Base-by-base conservation (phyloP, 1,284 basidiomycete genomes). In the Sporisorium reilianum region DNA sequence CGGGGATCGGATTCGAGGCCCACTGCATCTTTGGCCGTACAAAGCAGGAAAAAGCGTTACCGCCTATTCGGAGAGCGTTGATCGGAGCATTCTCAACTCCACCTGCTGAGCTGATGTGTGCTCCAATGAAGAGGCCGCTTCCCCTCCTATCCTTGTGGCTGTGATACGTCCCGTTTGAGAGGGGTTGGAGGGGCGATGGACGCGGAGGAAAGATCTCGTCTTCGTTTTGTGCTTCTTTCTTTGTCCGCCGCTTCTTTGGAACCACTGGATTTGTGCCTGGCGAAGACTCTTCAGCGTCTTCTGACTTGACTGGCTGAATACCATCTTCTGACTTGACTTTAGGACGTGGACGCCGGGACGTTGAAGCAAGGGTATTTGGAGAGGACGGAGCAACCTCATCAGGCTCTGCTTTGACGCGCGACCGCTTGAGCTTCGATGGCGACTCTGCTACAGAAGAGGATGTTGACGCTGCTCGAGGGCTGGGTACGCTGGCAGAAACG, bases 21-120 rank as follows among this genome's bases (percentile, higher is more conserved):
- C 93, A 94, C 84, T 91, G 91, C 41, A 92, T 87, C 75, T 94
- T 93, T 0, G 90, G 91, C 85, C 94, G 94, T 41, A 94, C 85
- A 78, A 95, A 95, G 22, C 94, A 87, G 0, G 92, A 93, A 75
- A 95, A 91, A 2, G 92, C 90, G 65, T 91, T 92, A 5, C 92
- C 93, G 1, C 93, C 92, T 65, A 53, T 62, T 5, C 48, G 23
- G n/a, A 73, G 62, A 3, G 93, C 92, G 64, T 93, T 92, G 5
- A 89, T 69, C 3, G 93, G 85, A 0, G 91, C 86, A 62, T 92
- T 91, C 76, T 93, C 91, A 0, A 92, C 89, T 0, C 93, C 93
- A 5, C 92, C 93, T 2, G 90, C 90, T 16, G 91, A 88, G 23
- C 91, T 93, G 34, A 93, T 91, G 80, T 95, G 93, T 1, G 92